These are phyloP conservation scores for Thuidium tamariscinum DNA, from an alignment of 225 moss, liverwort and hornwort species.

Conservation along the genomic window DNA sequence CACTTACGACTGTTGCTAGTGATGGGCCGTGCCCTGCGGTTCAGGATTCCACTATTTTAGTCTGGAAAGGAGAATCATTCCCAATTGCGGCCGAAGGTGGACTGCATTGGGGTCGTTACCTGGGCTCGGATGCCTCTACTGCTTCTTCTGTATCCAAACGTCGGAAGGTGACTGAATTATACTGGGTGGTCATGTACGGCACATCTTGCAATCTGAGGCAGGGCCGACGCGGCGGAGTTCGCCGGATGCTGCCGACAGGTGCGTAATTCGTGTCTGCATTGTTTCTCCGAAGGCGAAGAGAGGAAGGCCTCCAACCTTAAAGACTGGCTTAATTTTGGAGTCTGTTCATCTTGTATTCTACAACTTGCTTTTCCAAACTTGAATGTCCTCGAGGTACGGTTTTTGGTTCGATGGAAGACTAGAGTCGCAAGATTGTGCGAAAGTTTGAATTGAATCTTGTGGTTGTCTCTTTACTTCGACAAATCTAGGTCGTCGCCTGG, in stretches of 20 bases:
- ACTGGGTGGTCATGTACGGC: background rate
- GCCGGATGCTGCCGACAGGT: background rate
- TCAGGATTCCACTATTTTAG: background rate
- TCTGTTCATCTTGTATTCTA: background rate
- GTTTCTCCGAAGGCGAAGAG: background rate
- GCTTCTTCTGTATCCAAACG: background rate
- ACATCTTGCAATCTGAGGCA: background rate
- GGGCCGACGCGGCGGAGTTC: background rate
- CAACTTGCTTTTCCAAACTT: background rate
- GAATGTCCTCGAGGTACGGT: background rate
- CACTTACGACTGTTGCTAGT: background rate
- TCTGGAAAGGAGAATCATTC: background rate
- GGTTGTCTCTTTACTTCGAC: background rate
- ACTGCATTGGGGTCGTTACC: background rate
- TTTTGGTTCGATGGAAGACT: background rate
- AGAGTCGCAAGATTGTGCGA: background rate
- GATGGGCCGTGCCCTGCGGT: background rate
- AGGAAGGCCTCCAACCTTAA: background rate
- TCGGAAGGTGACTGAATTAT: background rate
- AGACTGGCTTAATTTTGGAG: background rate
- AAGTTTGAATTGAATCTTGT: background rate
- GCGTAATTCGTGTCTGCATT: background rate
- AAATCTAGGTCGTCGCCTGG: background rate
- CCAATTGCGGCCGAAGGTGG: background rate
- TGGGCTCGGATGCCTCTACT: background rate